A percentile compares a stretch with the other conserved stretches of the same genome.
Evolutionary conservation across 2,329 filamentous ascomycete genomes (phyloP).

Genomic region (Colletotrichum navitas): DNA sequence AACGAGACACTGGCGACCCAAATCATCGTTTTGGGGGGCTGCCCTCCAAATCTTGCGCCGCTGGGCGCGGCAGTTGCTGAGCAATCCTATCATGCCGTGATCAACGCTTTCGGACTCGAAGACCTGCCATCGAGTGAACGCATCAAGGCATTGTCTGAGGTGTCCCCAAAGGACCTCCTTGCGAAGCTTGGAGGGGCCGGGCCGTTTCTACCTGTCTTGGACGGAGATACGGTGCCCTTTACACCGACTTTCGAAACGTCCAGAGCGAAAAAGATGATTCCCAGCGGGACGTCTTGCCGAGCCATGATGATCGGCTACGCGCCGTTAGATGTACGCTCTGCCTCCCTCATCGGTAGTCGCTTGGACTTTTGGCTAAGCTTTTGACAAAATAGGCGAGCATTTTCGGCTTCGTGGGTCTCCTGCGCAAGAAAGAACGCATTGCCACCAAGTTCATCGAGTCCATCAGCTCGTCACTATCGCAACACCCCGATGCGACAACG

Average conservation of each 20-base stretch:
- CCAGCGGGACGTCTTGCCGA: background rate
- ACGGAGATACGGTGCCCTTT: constrained; percentile 11
- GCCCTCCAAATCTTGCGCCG: background rate
- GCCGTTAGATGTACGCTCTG: constrained; percentile 5
- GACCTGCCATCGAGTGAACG: background rate
- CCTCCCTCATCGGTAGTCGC: background rate
- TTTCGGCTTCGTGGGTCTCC: constrained; percentile 7
- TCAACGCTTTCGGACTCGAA: constrained; percentile 9
- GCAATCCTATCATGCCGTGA: background rate
- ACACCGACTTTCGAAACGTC: constrained; percentile 11
- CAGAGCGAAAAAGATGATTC: background rate
- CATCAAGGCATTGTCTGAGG: background rate
- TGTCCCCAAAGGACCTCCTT: background rate
- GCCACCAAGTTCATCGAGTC: constrained; percentile 9
- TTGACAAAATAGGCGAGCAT: constrained; percentile 2
- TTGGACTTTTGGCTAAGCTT: background rate
- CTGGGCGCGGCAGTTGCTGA: constrained; percentile 1
- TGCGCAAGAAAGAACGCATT: background rate
- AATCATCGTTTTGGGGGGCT: constrained; percentile 7
- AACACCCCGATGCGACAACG: background rate
- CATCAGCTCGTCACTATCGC: background rate
- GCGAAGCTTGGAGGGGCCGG: background rate
- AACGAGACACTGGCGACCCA: background rate
- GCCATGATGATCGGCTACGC: constrained; percentile 16
- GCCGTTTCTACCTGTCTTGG: constrained; percentile 20